Evolutionary conservation across 768 basidiomycete species (phyloP).

Genomic region (Serendipita sp.): DNA sequence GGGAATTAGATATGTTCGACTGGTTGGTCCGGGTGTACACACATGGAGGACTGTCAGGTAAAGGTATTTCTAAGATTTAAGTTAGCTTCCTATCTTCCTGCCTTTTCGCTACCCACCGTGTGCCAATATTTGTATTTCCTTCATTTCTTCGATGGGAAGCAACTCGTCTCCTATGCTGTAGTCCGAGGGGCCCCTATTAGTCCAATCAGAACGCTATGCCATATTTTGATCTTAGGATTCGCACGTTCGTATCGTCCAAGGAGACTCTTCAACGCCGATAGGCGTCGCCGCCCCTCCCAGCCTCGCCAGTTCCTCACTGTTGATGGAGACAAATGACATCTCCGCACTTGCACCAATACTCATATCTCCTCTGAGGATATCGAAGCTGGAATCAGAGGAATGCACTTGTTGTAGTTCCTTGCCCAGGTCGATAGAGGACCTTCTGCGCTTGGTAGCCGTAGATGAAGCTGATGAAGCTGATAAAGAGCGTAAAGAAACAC

Average conservation of each 20-base stretch:
- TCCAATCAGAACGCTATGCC: too few species aligned
- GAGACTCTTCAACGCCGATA: background rate
- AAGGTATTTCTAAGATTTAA: background rate
- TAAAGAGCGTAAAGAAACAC: background rate
- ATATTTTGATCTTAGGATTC: background rate
- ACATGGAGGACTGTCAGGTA: background rate
- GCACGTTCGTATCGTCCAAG: background rate
- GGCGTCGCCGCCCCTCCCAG: background rate
- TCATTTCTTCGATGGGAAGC: too few species aligned
- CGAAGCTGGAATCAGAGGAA: background rate
- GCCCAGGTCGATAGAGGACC: conserved; percentile 1
- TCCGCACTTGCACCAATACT: background rate
- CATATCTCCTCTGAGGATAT: conserved; percentile 1
- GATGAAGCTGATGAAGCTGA: background rate
- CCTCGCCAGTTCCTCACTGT: background rate
- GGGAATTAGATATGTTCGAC: background rate
- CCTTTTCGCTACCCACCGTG: too few species aligned
- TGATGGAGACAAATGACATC: background rate
- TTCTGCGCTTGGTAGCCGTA: background rate
- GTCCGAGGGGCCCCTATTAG: too few species aligned
- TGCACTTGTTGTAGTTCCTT: background rate
- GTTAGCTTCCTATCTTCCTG: background rate
- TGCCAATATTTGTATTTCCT: too few species aligned
- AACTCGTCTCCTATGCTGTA: too few species aligned
- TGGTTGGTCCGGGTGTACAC: background rate